Evolutionary conservation across 441 rosid genomes (phyloP).

Genomic region (Adansonia rubrostipa): DNA sequence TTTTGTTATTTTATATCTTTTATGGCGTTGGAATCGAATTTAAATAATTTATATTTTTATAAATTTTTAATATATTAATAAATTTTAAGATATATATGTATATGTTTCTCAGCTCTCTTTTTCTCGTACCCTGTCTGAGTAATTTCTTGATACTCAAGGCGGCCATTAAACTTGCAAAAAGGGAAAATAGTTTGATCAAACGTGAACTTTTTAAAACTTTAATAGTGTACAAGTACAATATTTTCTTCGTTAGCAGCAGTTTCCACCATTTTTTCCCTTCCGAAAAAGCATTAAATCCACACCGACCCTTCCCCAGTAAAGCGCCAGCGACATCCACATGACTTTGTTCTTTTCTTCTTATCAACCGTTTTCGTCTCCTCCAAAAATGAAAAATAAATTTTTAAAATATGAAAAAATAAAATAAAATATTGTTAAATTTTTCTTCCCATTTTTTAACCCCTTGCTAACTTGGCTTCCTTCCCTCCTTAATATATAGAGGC

Average conservation of each 20-base stretch:
- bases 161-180: neutral
- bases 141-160: neutral
- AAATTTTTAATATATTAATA: too few relatives aligned
- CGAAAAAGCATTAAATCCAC: slow-evolving; percentile 47
- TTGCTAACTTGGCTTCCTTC: too few relatives aligned
- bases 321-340: slow-evolving; percentile 45
- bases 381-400: neutral
- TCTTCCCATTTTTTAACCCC: too few relatives aligned
- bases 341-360: slow-evolving; percentile 34
- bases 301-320: slow-evolving; percentile 51
- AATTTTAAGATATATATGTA: too few relatives aligned
- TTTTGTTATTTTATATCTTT: too few relatives aligned
- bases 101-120: neutral
- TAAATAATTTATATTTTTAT: too few relatives aligned
- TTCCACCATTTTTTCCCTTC: neutral
- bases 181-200: neutral
- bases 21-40: too few relatives aligned
- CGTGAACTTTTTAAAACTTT: neutral
- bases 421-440: too few relatives aligned
- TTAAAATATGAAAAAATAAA: too few relatives aligned
- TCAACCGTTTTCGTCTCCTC: slow-evolving; percentile 38
- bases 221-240: neutral
- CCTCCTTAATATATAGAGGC: slow-evolving; percentile 41
- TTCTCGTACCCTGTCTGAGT: slow-evolving; percentile 9
- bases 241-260: neutral